Evolutionary conservation across 2,329 filamentous ascomycete genomes (phyloP), one percentile per base, ranked within the genome.

Genomic region (Scolecobasidium constrictum): DNA sequence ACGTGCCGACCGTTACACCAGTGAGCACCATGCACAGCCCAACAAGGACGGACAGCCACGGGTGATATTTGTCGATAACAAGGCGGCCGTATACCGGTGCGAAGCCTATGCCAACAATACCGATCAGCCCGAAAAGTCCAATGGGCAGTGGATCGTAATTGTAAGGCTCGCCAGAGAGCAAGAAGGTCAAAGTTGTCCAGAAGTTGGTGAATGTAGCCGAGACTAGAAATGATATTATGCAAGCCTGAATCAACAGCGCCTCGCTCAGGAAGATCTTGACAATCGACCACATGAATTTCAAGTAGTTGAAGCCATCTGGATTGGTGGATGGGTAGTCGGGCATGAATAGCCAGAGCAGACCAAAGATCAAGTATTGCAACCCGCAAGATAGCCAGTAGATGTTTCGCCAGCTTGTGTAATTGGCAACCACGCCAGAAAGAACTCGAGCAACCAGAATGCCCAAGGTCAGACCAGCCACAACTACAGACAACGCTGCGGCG

Each of bases 281-380:
- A 18, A 90, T 86, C 21, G 71, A 75, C 58, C 68, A 72, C 3
- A 90, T 66, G 48, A 84, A 76, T 1, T 65, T 63, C 47, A 76
- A 71, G 56, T 88, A 90, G 46, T 75, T 75, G 12, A 81, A 59
- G 0, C 76, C 75, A 2, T 65, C 62, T 0, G 76, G 77, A 54
- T 87, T 88, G 3, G 82, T 82, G 2, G 75, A 72, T 0, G 84
- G 86, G 50, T 92, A 92, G 56, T 88, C 83, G 0, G 84, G 84
- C 79, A 92, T 81, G 59, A 78, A 84, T 35, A 78, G 56, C 65
- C 75, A 88, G 4, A 90, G 71, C 0, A 80, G 61, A 5, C 65
- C 49, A 44, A 81, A 72, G 47, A 90, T 78, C 6, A 76, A 54
- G 52, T 76, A 80, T 59, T 92, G 85, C 0, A 84, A 64, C 0